A percentile compares a stretch with the other conserved stretches of the same genome.
phyloP scores from a whole-genome alignment of 192 early-diverging fungal species.

The Backusella sp. region DNA sequence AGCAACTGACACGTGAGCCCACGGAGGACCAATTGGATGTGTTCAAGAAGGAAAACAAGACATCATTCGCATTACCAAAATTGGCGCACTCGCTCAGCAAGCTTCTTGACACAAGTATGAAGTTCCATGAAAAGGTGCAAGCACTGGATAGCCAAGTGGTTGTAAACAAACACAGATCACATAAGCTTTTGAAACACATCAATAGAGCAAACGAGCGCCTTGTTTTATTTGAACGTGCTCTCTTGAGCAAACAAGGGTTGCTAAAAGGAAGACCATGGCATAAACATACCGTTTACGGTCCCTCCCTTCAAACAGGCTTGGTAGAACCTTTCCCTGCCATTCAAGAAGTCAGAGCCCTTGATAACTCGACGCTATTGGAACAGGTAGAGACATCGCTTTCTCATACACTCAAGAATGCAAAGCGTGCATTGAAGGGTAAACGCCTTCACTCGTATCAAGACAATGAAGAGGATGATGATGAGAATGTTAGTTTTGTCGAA shows the following conservation, averaged over 20 bases:
- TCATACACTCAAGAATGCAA: not conserved
- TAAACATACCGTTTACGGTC: conserved; percentile 53
- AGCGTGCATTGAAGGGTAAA: not conserved
- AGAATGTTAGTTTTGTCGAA: not conserved
- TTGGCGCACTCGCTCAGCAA: not conserved
- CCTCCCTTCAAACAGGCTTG: conserved; percentile 16
- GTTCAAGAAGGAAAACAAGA: conserved; percentile 1
- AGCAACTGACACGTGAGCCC: conserved; percentile 22
- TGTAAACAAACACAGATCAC: not conserved
- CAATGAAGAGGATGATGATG: not conserved
- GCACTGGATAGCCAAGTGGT: not conserved
- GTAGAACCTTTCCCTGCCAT: not conserved
- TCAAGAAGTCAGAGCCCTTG: not conserved
- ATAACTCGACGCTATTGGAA: not conserved
- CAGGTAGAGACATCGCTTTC: not conserved
- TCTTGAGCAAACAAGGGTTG: conserved; percentile 55
- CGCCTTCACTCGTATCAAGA: not conserved
- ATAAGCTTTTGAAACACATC: conserved; percentile 15
- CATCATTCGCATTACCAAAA: not conserved
- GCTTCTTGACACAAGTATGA: not conserved
- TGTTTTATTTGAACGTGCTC: conserved; percentile 47
- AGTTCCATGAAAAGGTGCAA: not conserved
- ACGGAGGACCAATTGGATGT: not conserved
- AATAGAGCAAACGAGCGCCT: conserved; percentile 44
- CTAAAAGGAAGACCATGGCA: conserved; percentile 46